phyloP scores from a whole-genome alignment of 2,329 filamentous ascomycete genomes.

The Fusarium drepaniforme region DNA sequence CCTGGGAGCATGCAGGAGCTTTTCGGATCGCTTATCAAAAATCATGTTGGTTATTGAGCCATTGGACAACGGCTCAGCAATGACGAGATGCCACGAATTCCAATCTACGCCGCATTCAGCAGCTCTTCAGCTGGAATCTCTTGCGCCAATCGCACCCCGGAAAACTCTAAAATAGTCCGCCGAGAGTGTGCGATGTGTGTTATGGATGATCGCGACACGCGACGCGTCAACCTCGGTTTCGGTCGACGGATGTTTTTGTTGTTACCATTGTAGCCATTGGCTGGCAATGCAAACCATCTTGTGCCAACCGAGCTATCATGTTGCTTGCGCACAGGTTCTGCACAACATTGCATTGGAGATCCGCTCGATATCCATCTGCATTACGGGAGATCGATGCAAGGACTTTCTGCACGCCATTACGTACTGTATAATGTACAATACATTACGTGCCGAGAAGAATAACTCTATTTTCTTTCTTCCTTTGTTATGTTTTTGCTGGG shows the following conservation, averaged over 20 bases:
- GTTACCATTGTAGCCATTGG: not conserved
- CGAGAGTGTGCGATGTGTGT: constrained; percentile 10
- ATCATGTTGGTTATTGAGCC: constrained; percentile 29
- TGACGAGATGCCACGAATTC: constrained; percentile 40
- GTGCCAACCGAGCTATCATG: constrained; percentile 23
- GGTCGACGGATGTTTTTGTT: constrained; percentile 27
- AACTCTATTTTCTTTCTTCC: not conserved
- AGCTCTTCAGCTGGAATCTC: constrained; percentile 29
- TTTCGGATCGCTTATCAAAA: constrained; percentile 34
- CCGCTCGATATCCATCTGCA: constrained; percentile 35
- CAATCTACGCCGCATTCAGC: constrained; percentile 37
- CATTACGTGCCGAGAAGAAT: not conserved
- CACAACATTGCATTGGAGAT: constrained; percentile 45
- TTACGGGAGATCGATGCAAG: constrained; percentile 44
- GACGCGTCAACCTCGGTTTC: constrained; percentile 24
- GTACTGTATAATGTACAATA: constrained; percentile 8
- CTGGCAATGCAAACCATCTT: constrained; percentile 18
- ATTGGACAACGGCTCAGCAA: constrained; percentile 31
- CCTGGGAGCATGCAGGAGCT: constrained; percentile 25
- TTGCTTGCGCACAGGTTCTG: constrained; percentile 34
- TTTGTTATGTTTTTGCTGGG: constrained; percentile 6
- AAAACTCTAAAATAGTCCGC: constrained; percentile 18
- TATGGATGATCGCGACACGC: constrained; percentile 29
- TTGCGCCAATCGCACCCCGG: constrained; percentile 32
- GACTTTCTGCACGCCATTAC: constrained; percentile 40